Percentiles rank a stretch among this genome's conserved stretches.
Conservation (phyloP, 2,329 filamentous ascomycete species). For the Cladophialophora immunda region DNA sequence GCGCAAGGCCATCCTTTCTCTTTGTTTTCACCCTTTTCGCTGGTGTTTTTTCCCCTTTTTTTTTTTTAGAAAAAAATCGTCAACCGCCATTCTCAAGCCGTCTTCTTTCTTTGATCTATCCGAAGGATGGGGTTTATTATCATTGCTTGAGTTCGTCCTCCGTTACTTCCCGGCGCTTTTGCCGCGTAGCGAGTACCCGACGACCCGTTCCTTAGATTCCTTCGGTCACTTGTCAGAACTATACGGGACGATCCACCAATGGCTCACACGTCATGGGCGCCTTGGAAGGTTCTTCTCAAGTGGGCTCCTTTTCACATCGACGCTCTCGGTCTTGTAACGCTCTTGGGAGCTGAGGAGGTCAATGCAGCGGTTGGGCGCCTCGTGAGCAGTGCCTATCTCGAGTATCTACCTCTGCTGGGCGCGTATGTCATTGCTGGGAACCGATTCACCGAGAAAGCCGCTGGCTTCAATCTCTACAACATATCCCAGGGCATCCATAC, state of each 20-base stretch:
- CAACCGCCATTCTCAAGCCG: not conserved
- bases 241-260: slow-evolving; percentile 4
- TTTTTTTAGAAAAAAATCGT: no score
- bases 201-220: slow-evolving; percentile 12
- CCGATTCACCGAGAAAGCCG: slow-evolving; percentile 34
- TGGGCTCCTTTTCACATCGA: slow-evolving; percentile 39
- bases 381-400: slow-evolving; percentile 34
- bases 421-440: slow-evolving; percentile 40
- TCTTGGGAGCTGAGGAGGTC: slow-evolving; percentile 41
- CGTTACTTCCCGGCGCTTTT: not conserved
- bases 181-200: not conserved
- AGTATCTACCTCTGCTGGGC: slow-evolving; percentile 41
- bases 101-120: not conserved
- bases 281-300: slow-evolving; percentile 28
- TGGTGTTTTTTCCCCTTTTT: not conserved
- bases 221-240: not conserved
- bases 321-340: slow-evolving; percentile 41
- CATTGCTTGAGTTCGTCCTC: not conserved
- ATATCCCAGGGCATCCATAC: slow-evolving; percentile 39
- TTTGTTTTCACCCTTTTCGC: not conserved
- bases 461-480: slow-evolving; percentile 41
- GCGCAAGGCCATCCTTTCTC: not conserved
- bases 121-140: not conserved
- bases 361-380: slow-evolving; percentile 38
- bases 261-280: slow-evolving; percentile 27